These are phyloP conservation scores for Cyberlindnera maclurae DNA, from an alignment of 805 yeast genomes.

Conservation along the genomic window DNA sequence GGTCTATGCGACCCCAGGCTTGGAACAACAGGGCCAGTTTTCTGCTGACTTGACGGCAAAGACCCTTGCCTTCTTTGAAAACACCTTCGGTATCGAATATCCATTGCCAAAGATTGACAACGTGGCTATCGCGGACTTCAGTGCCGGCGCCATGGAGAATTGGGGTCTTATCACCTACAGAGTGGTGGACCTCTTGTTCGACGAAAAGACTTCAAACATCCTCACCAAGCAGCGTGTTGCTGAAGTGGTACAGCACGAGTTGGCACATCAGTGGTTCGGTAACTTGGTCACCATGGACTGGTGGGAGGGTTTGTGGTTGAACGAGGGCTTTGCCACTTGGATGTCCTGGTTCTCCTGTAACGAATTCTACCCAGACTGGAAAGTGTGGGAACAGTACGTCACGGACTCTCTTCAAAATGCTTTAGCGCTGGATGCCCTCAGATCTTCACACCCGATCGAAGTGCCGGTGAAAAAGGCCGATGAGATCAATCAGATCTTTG, in stretches of 20 bases:
- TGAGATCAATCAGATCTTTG: constrained; percentile 79
- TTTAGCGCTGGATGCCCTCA: constrained; percentile 64
- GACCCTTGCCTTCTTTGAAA: constrained; percentile 66
- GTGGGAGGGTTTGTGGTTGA: constrained; percentile 89
- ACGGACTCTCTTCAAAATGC: constrained; percentile 72
- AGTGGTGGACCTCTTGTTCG: constrained; percentile 66
- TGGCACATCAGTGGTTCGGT: constrained; percentile 92
- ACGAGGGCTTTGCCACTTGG: constrained; percentile 89
- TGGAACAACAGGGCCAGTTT: constrained; percentile 61
- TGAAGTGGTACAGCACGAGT: constrained; percentile 81
- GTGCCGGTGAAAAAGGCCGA: constrained; percentile 74
- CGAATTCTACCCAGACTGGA: constrained; percentile 75
- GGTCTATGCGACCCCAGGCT: constrained; percentile 76
- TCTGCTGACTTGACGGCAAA: constrained; percentile 72
- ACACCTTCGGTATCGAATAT: constrained; percentile 66
- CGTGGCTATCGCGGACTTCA: constrained; percentile 77
- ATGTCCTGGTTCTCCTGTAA: constrained; percentile 84
- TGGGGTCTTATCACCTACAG: constrained; percentile 78
- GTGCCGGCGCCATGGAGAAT: constrained; percentile 89
- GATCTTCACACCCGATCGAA: constrained; percentile 82
- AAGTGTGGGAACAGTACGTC: constrained; percentile 80
- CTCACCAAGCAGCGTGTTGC: constrained; percentile 67
- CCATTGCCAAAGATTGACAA: constrained; percentile 77
- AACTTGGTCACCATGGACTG: constrained; percentile 86
- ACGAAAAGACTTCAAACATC: constrained; percentile 60